A percentile compares a stretch with the other conserved stretches of the same genome.
phyloP scores from a whole-genome alignment of 225 moss, liverwort and hornwort genomes.

The Marchantia polymorpha region DNA sequence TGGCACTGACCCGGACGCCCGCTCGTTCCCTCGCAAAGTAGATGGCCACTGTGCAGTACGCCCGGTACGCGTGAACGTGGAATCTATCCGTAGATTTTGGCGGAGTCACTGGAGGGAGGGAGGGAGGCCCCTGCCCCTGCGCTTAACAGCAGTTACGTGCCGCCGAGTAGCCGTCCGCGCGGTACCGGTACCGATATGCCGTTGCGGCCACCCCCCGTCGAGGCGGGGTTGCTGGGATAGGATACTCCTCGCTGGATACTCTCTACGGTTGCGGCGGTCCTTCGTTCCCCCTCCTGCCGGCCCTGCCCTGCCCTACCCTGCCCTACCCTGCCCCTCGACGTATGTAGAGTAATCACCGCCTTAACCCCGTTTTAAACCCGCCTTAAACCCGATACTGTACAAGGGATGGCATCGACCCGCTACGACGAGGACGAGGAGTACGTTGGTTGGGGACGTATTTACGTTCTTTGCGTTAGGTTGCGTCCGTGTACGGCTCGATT shows the following conservation, averaged over 20 bases:
- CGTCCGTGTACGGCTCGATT: too few relatives aligned
- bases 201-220: not conserved
- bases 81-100: conserved; percentile 8
- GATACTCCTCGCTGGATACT: not conserved
- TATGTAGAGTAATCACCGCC: too few relatives aligned
- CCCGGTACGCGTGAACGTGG: not conserved
- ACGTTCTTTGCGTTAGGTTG: too few relatives aligned
- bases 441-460: too few relatives aligned
- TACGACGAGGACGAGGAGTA: too few relatives aligned
- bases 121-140: not conserved
- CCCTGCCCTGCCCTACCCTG: too few relatives aligned
- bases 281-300: too few relatives aligned
- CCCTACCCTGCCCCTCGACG: too few relatives aligned
- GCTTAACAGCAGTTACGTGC: conserved; percentile 5
- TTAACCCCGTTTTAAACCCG: too few relatives aligned
- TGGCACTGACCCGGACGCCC: not conserved
- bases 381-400: too few relatives aligned
- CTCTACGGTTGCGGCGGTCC: not conserved
- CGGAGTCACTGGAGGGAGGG: not conserved
- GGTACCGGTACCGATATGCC: conserved; percentile 1
- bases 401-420: too few relatives aligned
- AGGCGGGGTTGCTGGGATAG: not conserved
- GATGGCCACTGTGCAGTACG: not conserved
- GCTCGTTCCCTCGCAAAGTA: not conserved
- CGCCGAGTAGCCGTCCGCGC: not conserved